Base-by-base conservation (phyloP, 2,329 filamentous ascomycete species). In the Coniochaeta hoffmannii region DNA sequence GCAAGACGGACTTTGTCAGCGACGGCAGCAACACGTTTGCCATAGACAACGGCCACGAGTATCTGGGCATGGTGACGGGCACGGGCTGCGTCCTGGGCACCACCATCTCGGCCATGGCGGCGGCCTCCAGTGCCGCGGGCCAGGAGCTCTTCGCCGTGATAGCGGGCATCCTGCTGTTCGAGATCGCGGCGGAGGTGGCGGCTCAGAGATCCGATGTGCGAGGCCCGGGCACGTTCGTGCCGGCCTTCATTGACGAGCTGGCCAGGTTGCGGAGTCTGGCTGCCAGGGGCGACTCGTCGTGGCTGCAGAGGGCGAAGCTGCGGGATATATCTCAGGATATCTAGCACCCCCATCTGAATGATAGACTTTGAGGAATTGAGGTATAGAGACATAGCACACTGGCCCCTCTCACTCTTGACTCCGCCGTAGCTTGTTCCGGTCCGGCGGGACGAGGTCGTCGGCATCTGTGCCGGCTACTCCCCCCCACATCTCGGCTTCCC, bases 71-170 rank as follows among this genome's bases (percentile, higher is more conserved):
- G 59, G 82, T 94, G 55, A 94, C 89, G 0, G 90, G 89, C 2
- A 89, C 86, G 36, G 93, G 93, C 0, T 97, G 93, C 69, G 87
- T 89, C 5, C 78, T 97, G 7, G 93, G 92, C 1, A 94, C 91
- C 0, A 83, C 86, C 1, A 78, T 96, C 51, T 90, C 89, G 19
- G 86, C 89, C 53, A 87, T 88, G 67, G 68, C 93, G 46, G 87
- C 89, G 0, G 81, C 84, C 7, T 2, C 2, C 14, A 26, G 14
- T n/a, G n/a, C n/a, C n/a, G n/a, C n/a, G n/a, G n/a, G 19, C 75
- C 80, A 54, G 63, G 73, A 1, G 72, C 65, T 74, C 97, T n/a
- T 70, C 83, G 1, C 90, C 4, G 82, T 85, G 0, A 67, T 96
- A 1, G 84, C 90, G 0, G 92, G 79, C 0, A 71, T 95, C 17